These are phyloP conservation scores for Aphanomyces euteiches DNA, from an alignment of 352 stramenopile species.

Conservation along the genomic window DNA sequence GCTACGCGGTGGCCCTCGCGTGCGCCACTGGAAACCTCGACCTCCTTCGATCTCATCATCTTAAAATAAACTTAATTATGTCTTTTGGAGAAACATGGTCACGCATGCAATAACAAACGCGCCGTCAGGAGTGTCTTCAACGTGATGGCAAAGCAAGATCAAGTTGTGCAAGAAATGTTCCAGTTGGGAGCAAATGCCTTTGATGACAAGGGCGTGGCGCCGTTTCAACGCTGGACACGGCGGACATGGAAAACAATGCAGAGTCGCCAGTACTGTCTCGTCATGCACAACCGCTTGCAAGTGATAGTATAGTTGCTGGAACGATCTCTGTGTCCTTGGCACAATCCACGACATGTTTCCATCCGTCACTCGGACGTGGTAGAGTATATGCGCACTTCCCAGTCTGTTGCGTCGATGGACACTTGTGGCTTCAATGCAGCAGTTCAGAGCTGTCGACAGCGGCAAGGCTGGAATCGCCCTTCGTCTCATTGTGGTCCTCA, in stretches of 20 bases:
- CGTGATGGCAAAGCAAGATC: slow-evolving; percentile 8
- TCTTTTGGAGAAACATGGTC: not conserved
- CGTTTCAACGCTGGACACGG: slow-evolving; percentile 5
- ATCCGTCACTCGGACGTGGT: too few relatives aligned
- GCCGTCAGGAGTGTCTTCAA: slow-evolving; percentile 13
- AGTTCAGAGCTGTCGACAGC: too few relatives aligned
- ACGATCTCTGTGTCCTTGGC: too few relatives aligned
- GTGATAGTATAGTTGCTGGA: too few relatives aligned
- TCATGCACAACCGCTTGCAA: too few relatives aligned
- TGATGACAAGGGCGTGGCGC: slow-evolving; percentile 17
- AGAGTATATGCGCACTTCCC: too few relatives aligned
- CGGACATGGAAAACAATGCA: slow-evolving; percentile 4
- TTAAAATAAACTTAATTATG: not conserved
- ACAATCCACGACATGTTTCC: too few relatives aligned
- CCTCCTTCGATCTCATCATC: too few relatives aligned
- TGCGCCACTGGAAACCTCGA: slow-evolving; percentile 4
- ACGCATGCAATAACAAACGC: not conserved
- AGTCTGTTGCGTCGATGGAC: too few relatives aligned
- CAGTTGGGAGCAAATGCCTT: slow-evolving; percentile 20
- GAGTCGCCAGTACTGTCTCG: not conserved
- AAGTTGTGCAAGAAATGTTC: slow-evolving; percentile 24
- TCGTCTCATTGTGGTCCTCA: too few relatives aligned
- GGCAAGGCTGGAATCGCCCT: too few relatives aligned
- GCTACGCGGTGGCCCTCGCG: not conserved
- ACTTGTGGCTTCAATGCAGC: too few relatives aligned